Evolutionary conservation across 495 filamentous ascomycete genomes (phyloP), one percentile per base, ranked within the genome.

Genomic region (Elasticomyces elasticus): DNA sequence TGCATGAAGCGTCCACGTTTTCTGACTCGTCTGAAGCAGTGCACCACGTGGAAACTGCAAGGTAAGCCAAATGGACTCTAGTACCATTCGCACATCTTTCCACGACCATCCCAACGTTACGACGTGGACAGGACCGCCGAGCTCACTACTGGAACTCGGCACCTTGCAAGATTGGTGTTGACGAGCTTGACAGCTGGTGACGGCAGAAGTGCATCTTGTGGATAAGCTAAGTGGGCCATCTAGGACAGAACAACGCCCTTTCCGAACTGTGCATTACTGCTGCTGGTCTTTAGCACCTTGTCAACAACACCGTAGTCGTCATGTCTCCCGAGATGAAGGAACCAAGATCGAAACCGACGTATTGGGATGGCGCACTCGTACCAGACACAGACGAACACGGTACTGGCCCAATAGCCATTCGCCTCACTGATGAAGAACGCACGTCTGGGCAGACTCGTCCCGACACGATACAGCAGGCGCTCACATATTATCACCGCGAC

Each of bases 401-500:
- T 26, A 38, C 30, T 41, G 46, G 42, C 25, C 51, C 51, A 22
- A 41, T 47, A 3, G 27, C 35, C 43, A 55, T 55, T 19, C 52
- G 52, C 19, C 33, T 55, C 1, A 5, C 43, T 2, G 52, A 55
- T 35, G 52, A 55, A 49, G 52, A 55, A 23, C 43, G 27, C 19
- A 40, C 12, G 6, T 44, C 35, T 5, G 52, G 45, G 19, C 10
- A n/a, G 19, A 55, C 52, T 12, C 20, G 25, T 5, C 45, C 43
- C 7, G 52, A 49, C 13, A 55, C 52, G 1, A 49, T 55, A 22
- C 52, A 55, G 33, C 20, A 55, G 33, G 27, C 24, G 19, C 43
- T 55, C 20, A 55, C 27, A 6, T 49, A 38, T 31, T 55, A 47
- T 42, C 58, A 61, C 33, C 53, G 54, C 19, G 54, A 61, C 44